A percentile compares a stretch with the other conserved stretches of the same genome.
phyloP scores from a whole-genome alignment of 192 early-diverging fungal species.

The Entomortierella chlamydospora region DNA sequence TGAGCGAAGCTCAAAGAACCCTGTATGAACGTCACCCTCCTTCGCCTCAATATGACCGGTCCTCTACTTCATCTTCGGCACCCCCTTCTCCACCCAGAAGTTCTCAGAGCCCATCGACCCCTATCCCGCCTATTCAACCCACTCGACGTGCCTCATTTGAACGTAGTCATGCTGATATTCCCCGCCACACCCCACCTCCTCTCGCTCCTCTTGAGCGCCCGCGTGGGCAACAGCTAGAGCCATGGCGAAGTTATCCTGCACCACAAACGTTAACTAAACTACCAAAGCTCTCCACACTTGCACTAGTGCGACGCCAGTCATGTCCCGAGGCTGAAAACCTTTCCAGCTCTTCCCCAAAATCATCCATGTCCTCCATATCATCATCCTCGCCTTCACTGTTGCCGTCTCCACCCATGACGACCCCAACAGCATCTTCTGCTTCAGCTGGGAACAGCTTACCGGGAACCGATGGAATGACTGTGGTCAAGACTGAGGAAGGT shows the following conservation, averaged over 20 bases:
- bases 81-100: neutral
- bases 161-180: neutral
- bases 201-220: neutral
- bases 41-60: slow-evolving; percentile 12
- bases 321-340: neutral
- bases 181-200: neutral
- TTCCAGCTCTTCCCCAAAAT: neutral
- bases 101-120: neutral
- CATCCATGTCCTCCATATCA: slow-evolving; percentile 2
- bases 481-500: slow-evolving; percentile 27
- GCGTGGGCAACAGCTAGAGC: neutral
- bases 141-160: neutral
- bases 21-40: slow-evolving; percentile 39
- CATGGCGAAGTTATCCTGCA: neutral
- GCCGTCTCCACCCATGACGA: neutral
- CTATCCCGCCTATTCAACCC: neutral
- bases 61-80: neutral
- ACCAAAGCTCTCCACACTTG: neutral
- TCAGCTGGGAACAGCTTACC: slow-evolving; percentile 1
- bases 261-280: neutral
- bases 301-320: neutral
- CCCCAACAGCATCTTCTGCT: neutral
- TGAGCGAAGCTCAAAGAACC: slow-evolving; percentile 24
- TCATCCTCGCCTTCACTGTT: neutral
- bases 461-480: slow-evolving; percentile 33